Base-by-base conservation (phyloP, 345 rosid genomes). In the Acer saccharum region DNA sequence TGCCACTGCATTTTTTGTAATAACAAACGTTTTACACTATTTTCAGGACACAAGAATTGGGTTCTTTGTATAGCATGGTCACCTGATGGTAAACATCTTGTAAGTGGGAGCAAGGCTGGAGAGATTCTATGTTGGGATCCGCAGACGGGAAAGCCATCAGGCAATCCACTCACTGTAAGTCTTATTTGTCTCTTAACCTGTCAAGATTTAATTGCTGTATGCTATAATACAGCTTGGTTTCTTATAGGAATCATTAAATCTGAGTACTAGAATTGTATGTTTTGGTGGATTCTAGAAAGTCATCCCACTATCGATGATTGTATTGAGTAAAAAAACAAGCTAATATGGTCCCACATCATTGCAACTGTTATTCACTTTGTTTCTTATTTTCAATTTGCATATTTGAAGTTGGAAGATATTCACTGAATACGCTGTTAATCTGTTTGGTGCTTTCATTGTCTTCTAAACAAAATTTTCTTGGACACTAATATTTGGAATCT, bases 41-140 rank as follows among this genome's bases (percentile, higher is more conserved):
- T 52, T 86, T 71, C 87, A 92, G 99, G 99, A 60, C 99, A 97
- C 91, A 94, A 78, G 87, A 94, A 97, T 77, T 97, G 97, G 98
- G 98, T 97, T 82, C 96, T 97, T 29, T 89, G 90, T 77, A 80
- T 97, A 77, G 93, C 98, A 23, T 97, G 99, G 98, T 94, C 98
- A 35, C 98, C 98, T 0, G 98, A 96, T 85, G 94, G 92, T 71
- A 92, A 90, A 88, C 85, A 91, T 84, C 94, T 96, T 78, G 97
- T 87, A 29, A 96, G 97, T 86, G 98, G 98, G 76, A 90, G 94
- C 86, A 91, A 90, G 86, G 74, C 93, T 60, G 98, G 98, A 72
- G 97, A 96, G 73, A 82, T 96, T 82, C 89, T 83, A 71, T 89
- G 93, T 78, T 97, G 99, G 98, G 90, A 89, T 78, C 89, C 95